Evolutionary conservation across 257 asterid genomes (phyloP), one percentile per base, ranked within the genome.

Genomic region (Echium plantagineum): DNA sequence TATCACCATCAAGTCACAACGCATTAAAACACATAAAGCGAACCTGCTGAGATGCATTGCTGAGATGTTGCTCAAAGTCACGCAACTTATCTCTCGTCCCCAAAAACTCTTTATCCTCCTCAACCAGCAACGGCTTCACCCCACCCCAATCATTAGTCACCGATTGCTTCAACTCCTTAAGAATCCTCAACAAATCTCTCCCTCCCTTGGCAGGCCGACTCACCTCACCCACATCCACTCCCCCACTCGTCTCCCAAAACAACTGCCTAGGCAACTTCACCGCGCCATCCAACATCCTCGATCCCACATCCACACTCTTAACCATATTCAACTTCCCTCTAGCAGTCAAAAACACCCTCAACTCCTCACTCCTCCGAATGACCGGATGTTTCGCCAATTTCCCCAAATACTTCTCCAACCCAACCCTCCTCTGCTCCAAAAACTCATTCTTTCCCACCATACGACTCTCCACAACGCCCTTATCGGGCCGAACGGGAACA

Each of bases 21-120:
- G 17, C 16, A 38, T 38, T 7, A 9, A 38, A 7, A 38, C 9
- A 38, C 48, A 15, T 65, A 64, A 64, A 71, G 62, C 24, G 52
- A 65, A 93, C 98, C 98, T 93, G 94, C 82, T 73, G 95, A 72
- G 98, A 93, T 52, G 88, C 97, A 71, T 67, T 83, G 66, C 86
- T 80, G 68, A 93, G 86, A 70, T 86, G 94, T 82, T 75, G 87
- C 78, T 93, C 98, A 17, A 88, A 68, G 57, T 78, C 90, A 80
- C 77, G 86, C 78, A 93, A 75, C 61, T 74, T 81, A 13, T 75
- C 91, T 57, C 86, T 93, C 81, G 64, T 81, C 51, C 80, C 94
- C 69, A 88, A 52, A 59, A 93, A 88, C 71, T 82, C 94, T 77
- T 81, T 85, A 69, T 88, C 97, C 72, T 85, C 97, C 78, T 88